These are phyloP conservation scores for Marasmius fiardii DNA, from an alignment of 1,284 basidiomycete species.

Conservation along the genomic window DNA sequence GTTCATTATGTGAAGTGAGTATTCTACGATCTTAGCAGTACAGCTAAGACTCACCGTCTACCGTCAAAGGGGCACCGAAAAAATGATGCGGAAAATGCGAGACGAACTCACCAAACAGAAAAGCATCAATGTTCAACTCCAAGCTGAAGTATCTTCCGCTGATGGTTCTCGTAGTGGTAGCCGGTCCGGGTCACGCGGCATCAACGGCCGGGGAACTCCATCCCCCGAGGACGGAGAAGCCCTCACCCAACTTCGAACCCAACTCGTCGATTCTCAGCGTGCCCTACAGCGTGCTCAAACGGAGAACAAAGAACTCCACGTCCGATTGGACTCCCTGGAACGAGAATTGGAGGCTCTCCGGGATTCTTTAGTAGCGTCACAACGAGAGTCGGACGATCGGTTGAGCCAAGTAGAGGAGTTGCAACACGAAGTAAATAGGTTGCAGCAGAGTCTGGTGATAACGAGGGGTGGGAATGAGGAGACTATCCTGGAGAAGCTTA, in stretches of 20 bases:
- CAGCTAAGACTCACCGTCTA: conserved; percentile 20
- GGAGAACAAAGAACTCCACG: conserved; percentile 76
- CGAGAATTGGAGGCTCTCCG: conserved; percentile 71
- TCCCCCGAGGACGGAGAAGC: conserved; percentile 68
- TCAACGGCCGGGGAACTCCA: conserved; percentile 82
- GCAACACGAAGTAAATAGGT: conserved; percentile 75
- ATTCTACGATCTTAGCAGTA: conserved; percentile 6
- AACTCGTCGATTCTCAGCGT: conserved; percentile 69
- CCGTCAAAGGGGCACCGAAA: conserved; percentile 94
- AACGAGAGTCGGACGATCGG: conserved; percentile 74
- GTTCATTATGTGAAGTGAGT: conserved; percentile 90
- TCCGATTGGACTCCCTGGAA: conserved; percentile 72
- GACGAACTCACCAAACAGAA: conserved; percentile 92
- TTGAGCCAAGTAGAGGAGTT: conserved; percentile 75
- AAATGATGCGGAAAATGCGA: conserved; percentile 98
- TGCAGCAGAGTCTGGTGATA: conserved; percentile 73
- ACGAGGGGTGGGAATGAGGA: conserved; percentile 74
- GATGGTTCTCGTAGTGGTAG: conserved; percentile 63
- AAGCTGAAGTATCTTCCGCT: conserved; percentile 59
- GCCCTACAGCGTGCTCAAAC: conserved; percentile 64
- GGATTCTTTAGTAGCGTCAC: conserved; percentile 69
- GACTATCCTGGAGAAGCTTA: conserved; percentile 70
- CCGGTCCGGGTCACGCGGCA: conserved; percentile 32
- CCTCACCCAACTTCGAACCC: conserved; percentile 47
- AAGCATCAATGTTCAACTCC: conserved; percentile 71